Base-by-base conservation (phyloP, 257 asterid genomes). In the Jaltomata sinuosa region DNA sequence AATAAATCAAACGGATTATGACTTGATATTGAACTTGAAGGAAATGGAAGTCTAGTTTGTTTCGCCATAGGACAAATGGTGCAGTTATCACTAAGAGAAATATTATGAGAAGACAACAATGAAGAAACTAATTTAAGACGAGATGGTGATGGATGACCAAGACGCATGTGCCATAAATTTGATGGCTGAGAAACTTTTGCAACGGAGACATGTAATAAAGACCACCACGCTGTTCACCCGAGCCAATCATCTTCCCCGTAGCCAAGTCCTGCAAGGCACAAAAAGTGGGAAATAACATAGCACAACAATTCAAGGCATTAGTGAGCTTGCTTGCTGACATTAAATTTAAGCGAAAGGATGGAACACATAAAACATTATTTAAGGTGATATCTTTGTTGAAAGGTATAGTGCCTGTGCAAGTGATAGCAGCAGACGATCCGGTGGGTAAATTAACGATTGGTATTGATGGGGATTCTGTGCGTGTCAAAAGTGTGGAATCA, bases 171-270 rank as follows among this genome's bases (percentile, higher is more conserved):
- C n/a, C n/a, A n/a, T n/a, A n/a, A n/a, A n/a, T n/a, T n/a, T n/a
- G n/a, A n/a, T n/a, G n/a, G n/a, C n/a, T n/a, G n/a, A n/a, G n/a
- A n/a, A n/a, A n/a, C n/a, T n/a, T n/a, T n/a, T n/a, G n/a, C n/a
- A n/a, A n/a, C n/a, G n/a, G n/a, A n/a, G n/a, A n/a, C n/a, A n/a
- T n/a, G n/a, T n/a, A n/a, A 32, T 32, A 32, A 32, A 32, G 36
- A 32, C 3, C 36, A 32, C 3, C 36, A 1, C 2, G 57, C 32
- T 78, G 25, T 15, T 55, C 16, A 72, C 85, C 57, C 64, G n/a
- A 69, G 59, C 78, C 77, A 85, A 85, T 80, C 85, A 67, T 69
- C 65, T 85, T 85, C 82, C 65, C 50, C 42, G 32, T 25, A 57
- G 65, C 27, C 62, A 57, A 8, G 31, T 57, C 65, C 85, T 81